Evolutionary conservation across 306 rosid species (phyloP).

Genomic region (Cyamopsis tetragonoloba): DNA sequence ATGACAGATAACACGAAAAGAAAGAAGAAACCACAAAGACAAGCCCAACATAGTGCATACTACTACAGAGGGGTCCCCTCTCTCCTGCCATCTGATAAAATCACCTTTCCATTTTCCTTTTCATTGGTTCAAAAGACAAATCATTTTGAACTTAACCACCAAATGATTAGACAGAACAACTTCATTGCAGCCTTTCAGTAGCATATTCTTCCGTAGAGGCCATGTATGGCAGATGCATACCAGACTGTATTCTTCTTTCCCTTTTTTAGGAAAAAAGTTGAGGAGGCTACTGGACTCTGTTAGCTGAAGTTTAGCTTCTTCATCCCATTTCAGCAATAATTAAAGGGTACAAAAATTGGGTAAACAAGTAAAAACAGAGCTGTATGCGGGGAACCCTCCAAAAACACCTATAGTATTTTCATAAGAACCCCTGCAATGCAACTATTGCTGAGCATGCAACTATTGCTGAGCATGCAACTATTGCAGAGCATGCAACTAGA

Average conservation of each 20-base stretch:
- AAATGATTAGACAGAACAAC: background rate
- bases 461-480: background rate
- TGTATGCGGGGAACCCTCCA: background rate
- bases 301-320: background rate
- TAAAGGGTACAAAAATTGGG: background rate
- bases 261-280: no score
- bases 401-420: background rate
- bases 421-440: background rate
- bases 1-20: background rate
- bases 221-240: conserved; percentile 10
- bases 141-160: background rate
- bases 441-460: background rate
- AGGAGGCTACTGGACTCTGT: background rate
- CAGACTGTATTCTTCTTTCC: background rate
- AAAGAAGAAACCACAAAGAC: conserved; percentile 9
- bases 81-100: conserved; percentile 1
- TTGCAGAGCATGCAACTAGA: background rate
- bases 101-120: background rate
- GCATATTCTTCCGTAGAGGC: background rate
- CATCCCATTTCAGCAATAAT: background rate
- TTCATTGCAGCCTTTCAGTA: background rate
- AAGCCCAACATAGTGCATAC: background rate
- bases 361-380: background rate
- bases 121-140: background rate
- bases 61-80: background rate